A percentile compares a stretch with the other conserved stretches of the same genome.
Conservation (phyloP, 768 basidiomycete genomes). For the Trametes gibbosa region DNA sequence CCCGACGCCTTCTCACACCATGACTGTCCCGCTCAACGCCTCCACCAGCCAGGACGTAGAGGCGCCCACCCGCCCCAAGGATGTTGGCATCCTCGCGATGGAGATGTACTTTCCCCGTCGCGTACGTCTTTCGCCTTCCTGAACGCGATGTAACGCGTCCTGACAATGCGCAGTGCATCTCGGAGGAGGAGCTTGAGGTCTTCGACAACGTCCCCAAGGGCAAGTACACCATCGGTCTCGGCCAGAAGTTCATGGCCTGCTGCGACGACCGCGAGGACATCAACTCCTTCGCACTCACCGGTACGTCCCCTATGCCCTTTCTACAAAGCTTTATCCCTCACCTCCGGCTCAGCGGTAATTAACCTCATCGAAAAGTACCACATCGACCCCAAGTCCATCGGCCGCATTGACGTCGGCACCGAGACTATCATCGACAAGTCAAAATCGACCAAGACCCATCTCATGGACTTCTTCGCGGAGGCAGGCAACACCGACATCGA, state of each 20-base stretch:
- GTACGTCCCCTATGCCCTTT: conserved; percentile 43
- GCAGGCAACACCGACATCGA: conserved; percentile 96
- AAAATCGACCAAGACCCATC: conserved; percentile 95
- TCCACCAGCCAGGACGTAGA: conserved; percentile 25
- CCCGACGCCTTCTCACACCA: conserved; percentile 11
- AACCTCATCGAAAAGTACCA: conserved; percentile 91
- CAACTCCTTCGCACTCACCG: conserved; percentile 95
- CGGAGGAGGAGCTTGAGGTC: conserved; percentile 89
- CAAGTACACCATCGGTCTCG: conserved; percentile 99
- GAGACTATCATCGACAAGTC: conserved; percentile 99
- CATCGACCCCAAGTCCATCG: conserved; percentile 94
- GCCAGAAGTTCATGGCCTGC: conserved; percentile 98
- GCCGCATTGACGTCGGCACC: conserved; percentile 96
- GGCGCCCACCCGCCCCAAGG: conserved; percentile 62
- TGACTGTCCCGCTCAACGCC: conserved; percentile 29
- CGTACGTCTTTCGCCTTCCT: conserved; percentile 9
- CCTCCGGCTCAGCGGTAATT: conserved; percentile 61
- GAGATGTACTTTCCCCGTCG: conserved; percentile 95
- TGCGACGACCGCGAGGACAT: conserved; percentile 99
- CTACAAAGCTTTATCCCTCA: background rate
- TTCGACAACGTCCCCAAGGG: conserved; percentile 94
- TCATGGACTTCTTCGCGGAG: conserved; percentile 96
- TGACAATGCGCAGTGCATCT: conserved; percentile 71
- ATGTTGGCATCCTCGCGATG: conserved; percentile 91
- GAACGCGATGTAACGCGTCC: background rate